Evolutionary conservation across 2,329 filamentous ascomycete genomes (phyloP).

Genomic region (Blastomyces gilchristii): DNA sequence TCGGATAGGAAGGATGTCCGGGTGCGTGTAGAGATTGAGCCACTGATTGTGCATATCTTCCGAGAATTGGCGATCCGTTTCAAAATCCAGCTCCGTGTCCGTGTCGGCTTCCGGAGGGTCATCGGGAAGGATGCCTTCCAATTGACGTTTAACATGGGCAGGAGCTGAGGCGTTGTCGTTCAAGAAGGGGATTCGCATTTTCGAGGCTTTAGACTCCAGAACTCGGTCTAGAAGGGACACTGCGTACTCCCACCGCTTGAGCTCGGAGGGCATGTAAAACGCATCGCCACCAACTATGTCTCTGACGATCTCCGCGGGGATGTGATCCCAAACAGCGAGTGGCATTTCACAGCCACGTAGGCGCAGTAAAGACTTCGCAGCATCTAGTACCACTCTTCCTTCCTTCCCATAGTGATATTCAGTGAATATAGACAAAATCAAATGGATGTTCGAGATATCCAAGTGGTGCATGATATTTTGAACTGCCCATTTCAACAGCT

Average conservation of each 20-base stretch:
- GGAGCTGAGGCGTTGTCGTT: background rate
- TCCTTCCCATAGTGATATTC: background rate
- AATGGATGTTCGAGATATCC: background rate
- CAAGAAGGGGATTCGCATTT: background rate
- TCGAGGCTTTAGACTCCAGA: background rate
- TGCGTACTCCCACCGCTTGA: slow-evolving; percentile 1
- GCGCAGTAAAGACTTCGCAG: background rate
- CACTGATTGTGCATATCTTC: background rate
- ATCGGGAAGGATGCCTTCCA: background rate
- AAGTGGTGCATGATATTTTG: background rate
- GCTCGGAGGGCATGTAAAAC: background rate
- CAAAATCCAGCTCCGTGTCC: background rate
- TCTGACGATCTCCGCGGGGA: background rate
- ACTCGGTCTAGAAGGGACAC: background rate
- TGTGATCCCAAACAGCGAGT: background rate
- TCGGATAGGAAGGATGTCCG: slow-evolving; percentile 1
- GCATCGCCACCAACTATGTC: slow-evolving; percentile 1
- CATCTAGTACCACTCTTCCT: background rate
- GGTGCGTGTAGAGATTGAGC: background rate
- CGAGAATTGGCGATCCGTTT: background rate
- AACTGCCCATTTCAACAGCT: background rate
- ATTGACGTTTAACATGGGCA: background rate
- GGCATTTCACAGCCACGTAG: background rate
- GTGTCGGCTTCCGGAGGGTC: background rate
- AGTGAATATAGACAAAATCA: background rate